Base-by-base conservation (phyloP, 2,329 filamentous ascomycete genomes). In the Alternaria incomplexa region DNA sequence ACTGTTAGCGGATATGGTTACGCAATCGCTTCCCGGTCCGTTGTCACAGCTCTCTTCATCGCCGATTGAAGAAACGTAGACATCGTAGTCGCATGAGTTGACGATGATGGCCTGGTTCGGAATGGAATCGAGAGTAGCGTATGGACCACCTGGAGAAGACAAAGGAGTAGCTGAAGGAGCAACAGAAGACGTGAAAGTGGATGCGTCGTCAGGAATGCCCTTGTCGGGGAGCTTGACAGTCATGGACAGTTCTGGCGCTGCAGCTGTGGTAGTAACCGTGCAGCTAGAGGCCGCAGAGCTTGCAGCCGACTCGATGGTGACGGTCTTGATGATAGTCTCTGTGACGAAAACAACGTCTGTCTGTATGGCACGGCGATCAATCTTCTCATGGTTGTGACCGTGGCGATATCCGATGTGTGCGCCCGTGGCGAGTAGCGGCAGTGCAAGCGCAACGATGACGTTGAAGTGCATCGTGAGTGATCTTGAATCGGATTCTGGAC, bases 41-140 rank as follows among this genome's bases (percentile, higher is more conserved):
- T 40, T 40, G 36, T 40, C 59, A 20, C 63, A 70, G n/a, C 13
- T 32, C 4, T 22, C 2, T 20, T 32, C 13, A 11, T 66, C 22
- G 36, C 69, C 69, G 2, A 65, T 55, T 0, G 70, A 73, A 4
- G 51, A 59, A 3, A 73, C 30, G n/a, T 65, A 72, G 28, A 73
- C 53, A 0, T 64, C 53, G 8, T 71, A 70, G 6, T 54, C 45
- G 50, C 71, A 73, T 0, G 70, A 73, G 51, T 73, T 73, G 20
- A 62, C 54, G 22, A 73, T 58, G 5, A 58, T 60, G 10, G 64
- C 68, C 10, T 56, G 30, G 36, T 65, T 54, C 1, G 68, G 17
- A 5, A 59, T 12, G 1, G 56, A 43, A 4, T 45, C 26, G 2
- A 73, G 47, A 2, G 57, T 0, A 3, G 63, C 52, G 61, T 66